Percentiles rank a stretch among this genome's conserved stretches.
Evolutionary conservation across 495 filamentous ascomycete species (phyloP).

Genomic region (Penicillium daleae): DNA sequence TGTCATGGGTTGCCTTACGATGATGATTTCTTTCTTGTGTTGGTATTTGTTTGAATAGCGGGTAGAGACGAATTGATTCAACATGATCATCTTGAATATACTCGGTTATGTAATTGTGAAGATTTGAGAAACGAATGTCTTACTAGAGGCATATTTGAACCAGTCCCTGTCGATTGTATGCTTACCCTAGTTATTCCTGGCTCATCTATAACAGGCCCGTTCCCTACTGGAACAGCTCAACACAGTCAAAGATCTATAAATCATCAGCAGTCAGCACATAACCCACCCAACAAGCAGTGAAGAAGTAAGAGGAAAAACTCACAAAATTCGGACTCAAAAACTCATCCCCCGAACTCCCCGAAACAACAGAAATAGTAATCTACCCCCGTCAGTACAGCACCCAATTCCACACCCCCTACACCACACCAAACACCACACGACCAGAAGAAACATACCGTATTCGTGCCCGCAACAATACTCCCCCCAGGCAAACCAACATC

Average conservation of each 20-base stretch:
- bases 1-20: not conserved
- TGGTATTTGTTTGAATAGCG: not conserved
- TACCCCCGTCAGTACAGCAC: conserved; percentile 8
- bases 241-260: conserved; percentile 57
- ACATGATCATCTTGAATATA: conserved; percentile 18
- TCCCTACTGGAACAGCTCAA: conserved; percentile 52
- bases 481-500: conserved; percentile 57
- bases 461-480: conserved; percentile 58
- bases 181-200: not conserved
- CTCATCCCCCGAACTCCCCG: conserved; percentile 57
- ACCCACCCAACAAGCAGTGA: not conserved
- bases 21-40: conserved; percentile 25
- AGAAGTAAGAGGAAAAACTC: conserved; percentile 32
- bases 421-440: not conserved
- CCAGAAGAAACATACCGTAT: conserved; percentile 45
- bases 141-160: too few relatives aligned
- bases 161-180: not conserved
- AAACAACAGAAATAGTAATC: conserved; percentile 61
- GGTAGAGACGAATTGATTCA: conserved; percentile 22
- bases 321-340: conserved; percentile 66
- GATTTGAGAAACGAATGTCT: too few relatives aligned
- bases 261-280: not conserved
- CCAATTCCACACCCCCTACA: not conserved
- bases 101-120: not conserved
- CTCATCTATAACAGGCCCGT: not conserved